Evolutionary conservation across 2,329 filamentous ascomycete species (phyloP), one percentile per base, ranked within the genome.

Genomic region (Monosporascus sp.): DNA sequence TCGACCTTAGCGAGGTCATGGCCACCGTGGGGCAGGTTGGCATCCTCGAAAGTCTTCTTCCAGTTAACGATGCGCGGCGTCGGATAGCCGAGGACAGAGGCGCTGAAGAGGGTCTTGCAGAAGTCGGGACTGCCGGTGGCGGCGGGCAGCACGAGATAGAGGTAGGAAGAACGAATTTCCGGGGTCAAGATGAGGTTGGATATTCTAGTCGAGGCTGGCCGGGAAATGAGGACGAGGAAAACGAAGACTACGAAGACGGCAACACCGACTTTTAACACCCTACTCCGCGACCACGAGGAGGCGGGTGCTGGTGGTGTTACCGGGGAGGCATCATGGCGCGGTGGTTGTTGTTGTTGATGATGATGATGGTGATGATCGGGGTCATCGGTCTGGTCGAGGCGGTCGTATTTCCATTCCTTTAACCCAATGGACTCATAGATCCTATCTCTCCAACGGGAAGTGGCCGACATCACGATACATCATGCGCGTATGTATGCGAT

Each of bases 61-160:
- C 55, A 59, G 38, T 57, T 56, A 22, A 57, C 22, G 45, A 59
- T 31, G 20, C 50, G 54, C 18, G 55, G 48, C 5, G 50, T 57
- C 22, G 57, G 52, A 41, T 55, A 59, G 45, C 49, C 48, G 26
- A 55, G 50, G 18, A 51, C 46, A 7, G 55, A 51, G 26, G 55
- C 53, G 51, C 51, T 55, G 28, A 59, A 48, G 41, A 57, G 45
- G 3, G 50, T 90, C 37, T 51, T 35, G 44, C 50, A 51, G n/a
- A 51, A 37, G 28, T 51, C 44, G n/a, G 50, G 9, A 20, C 22
- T 48, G 40, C 31, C 17, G 15, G n/a, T 14, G n/a, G 45, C 24
- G 8, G 43, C 43, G 7, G 31, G 43, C 14, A 51, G 18, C 20
- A 51, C 5, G 18, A 51, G 40, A 17, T 51, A 46, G 28, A 51